Percentiles rank a stretch among this genome's conserved stretches.
Conservation (phyloP, 176 grass and related monocot species). For the Oryza longistaminata region DNA sequence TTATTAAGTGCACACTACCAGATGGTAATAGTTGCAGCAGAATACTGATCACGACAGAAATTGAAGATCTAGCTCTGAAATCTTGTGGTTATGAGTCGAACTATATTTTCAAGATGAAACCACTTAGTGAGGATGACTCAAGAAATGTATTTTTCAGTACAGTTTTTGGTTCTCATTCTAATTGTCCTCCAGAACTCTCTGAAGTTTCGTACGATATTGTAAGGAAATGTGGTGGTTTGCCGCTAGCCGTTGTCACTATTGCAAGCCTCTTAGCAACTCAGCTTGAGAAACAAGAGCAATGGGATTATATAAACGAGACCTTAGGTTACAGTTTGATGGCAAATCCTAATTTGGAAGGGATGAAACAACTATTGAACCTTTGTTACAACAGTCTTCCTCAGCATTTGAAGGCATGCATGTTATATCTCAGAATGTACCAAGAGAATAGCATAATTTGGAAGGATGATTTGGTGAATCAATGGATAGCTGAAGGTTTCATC, state of each 20-base stretch:
- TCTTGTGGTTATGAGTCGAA: conserved; percentile 19
- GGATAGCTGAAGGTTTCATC: conserved; percentile 44
- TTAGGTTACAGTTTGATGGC: conserved; percentile 18
- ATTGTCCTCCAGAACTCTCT: conserved; percentile 16
- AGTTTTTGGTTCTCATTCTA: conserved; percentile 7
- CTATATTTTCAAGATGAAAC: conserved; percentile 33
- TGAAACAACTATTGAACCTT: conserved; percentile 35
- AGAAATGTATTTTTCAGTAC: conserved; percentile 31
- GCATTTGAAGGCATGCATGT: conserved; percentile 27
- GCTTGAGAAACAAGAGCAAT: not conserved
- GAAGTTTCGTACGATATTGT: conserved; percentile 3
- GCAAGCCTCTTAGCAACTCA: not conserved
- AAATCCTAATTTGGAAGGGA: conserved; percentile 1
- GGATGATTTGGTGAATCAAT: conserved; percentile 26
- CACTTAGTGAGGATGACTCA: conserved; percentile 17
- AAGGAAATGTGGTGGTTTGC: conserved; percentile 37
- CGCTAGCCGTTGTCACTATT: conserved; percentile 21
- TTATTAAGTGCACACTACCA: conserved; percentile 15
- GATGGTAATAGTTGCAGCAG: not conserved
- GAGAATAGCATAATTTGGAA: conserved; percentile 23
- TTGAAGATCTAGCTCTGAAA: conserved; percentile 40
- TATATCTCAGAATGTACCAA: conserved; percentile 35
- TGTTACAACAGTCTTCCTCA: conserved; percentile 28
- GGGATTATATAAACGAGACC: conserved; percentile 23
- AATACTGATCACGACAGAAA: conserved; percentile 35